A percentile compares a stretch with the other conserved stretches of the same genome.
Conservation (phyloP, 805 yeast genomes). For the Pichia manshurica region DNA sequence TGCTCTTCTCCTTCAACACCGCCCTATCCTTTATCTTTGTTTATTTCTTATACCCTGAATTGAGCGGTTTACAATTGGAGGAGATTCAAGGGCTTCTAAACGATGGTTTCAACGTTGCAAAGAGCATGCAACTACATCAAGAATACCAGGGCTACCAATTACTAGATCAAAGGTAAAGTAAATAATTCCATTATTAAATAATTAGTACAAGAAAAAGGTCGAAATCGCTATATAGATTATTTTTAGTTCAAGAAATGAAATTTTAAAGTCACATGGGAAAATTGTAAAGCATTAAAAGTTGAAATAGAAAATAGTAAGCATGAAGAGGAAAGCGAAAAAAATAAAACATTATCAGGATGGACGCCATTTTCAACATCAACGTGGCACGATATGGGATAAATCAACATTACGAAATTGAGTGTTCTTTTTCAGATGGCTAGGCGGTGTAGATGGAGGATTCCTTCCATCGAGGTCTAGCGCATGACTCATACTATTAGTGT, state of each 20-base stretch:
- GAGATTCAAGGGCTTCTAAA: constrained; percentile 42
- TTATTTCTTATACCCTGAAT: constrained; percentile 45
- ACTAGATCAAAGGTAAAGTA: not conserved
- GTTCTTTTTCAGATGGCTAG: constrained; percentile 3
- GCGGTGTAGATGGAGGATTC: not conserved
- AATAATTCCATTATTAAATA: not conserved
- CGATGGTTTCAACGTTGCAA: constrained; percentile 43
- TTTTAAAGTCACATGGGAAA: too few species aligned
- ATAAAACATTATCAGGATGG: too few species aligned
- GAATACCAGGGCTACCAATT: not conserved
- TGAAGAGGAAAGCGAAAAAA: not conserved
- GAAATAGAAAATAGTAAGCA: not conserved
- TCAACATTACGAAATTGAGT: constrained; percentile 9
- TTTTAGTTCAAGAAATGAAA: too few species aligned
- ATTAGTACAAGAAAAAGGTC: too few species aligned
- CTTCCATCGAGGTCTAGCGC: too few species aligned
- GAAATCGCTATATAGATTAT: too few species aligned
- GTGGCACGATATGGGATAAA: constrained; percentile 11
- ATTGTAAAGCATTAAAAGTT: not conserved
- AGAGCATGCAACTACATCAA: constrained; percentile 31
- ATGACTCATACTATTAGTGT: too few species aligned
- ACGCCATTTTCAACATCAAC: constrained; percentile 3
- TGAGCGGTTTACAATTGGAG: constrained; percentile 46
- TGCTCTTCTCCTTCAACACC: constrained; percentile 42
- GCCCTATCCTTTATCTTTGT: constrained; percentile 39